Evolutionary conservation across 192 early-diverging fungal species (phyloP).

Genomic region (Backusella liffmaniae): DNA sequence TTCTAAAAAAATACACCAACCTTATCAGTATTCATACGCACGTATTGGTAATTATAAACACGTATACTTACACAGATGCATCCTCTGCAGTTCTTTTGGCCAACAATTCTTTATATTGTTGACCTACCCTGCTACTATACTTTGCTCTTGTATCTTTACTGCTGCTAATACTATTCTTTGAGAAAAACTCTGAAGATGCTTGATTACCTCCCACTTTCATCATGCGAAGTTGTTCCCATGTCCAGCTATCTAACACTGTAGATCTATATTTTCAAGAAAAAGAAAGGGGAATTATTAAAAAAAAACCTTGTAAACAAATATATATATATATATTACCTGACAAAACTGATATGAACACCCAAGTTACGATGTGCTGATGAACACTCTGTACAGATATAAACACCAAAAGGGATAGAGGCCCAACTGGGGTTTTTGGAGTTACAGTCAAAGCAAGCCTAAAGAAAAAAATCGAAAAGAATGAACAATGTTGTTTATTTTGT

Average conservation of each 20-base stretch:
- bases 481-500: background rate
- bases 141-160: slow-evolving; percentile 81
- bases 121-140: slow-evolving; percentile 74
- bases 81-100: slow-evolving; percentile 75
- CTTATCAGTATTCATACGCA: background rate
- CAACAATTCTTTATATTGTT: slow-evolving; percentile 84
- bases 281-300: background rate
- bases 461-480: background rate
- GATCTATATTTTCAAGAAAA: slow-evolving; percentile 53
- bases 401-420: slow-evolving; percentile 89
- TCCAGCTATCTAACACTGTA: slow-evolving; percentile 88
- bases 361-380: slow-evolving; percentile 93
- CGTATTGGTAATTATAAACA: background rate
- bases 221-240: slow-evolving; percentile 87
- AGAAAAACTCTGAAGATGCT: slow-evolving; percentile 78
- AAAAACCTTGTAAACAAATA: background rate
- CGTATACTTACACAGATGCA: slow-evolving; percentile 24
- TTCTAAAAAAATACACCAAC: slow-evolving; percentile 3
- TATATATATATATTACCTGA: slow-evolving; percentile 55
- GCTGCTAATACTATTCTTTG: slow-evolving; percentile 59
- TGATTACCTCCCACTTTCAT: slow-evolving; percentile 93
- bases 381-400: slow-evolving; percentile 96
- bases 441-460: slow-evolving; percentile 85
- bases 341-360: slow-evolving; percentile 99
- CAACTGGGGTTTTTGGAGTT: slow-evolving; percentile 92